These are phyloP conservation scores for Aspergillus fumigatus DNA, from an alignment of 2,329 filamentous ascomycete genomes.

Conservation along the genomic window DNA sequence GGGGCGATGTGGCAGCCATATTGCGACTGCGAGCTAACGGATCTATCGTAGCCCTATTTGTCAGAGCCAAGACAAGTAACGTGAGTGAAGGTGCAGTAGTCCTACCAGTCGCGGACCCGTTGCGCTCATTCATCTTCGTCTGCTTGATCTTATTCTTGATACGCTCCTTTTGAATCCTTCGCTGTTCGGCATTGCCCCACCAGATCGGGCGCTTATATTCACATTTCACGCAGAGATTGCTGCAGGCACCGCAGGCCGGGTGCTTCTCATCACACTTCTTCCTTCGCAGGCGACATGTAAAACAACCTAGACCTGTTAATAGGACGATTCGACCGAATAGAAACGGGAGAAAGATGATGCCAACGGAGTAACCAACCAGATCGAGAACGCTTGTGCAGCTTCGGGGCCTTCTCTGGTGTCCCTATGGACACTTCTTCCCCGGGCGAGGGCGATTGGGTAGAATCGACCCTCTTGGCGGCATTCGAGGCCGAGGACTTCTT, in stretches of 20 bases:
- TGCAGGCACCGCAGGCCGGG: slow-evolving; percentile 60
- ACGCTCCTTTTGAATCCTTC: slow-evolving; percentile 81
- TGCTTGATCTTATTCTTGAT: slow-evolving; percentile 98
- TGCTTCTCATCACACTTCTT: slow-evolving; percentile 69
- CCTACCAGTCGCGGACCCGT: slow-evolving; percentile 47
- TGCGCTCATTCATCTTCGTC: slow-evolving; percentile 90
- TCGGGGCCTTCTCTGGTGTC: slow-evolving; percentile 60
- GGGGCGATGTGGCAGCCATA: slow-evolving; percentile 53
- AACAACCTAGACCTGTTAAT: slow-evolving; percentile 51
- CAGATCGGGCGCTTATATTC: slow-evolving; percentile 96
- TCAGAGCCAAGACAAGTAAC: slow-evolving; percentile 3
- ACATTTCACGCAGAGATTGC: slow-evolving; percentile 74
- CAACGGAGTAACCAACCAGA: slow-evolving; percentile 64
- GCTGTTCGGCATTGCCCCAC: slow-evolving; percentile 92
- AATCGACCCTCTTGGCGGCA: slow-evolving; percentile 10
- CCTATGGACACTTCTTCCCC: slow-evolving; percentile 48
- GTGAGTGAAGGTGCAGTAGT: neutral
- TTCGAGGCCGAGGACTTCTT: slow-evolving; percentile 11
- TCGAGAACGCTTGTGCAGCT: slow-evolving; percentile 90
- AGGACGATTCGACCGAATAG: neutral
- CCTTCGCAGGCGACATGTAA: slow-evolving; percentile 62
- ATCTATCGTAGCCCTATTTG: slow-evolving; percentile 7
- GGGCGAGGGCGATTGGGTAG: slow-evolving; percentile 26
- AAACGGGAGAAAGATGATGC: slow-evolving; percentile 7
- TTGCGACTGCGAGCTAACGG: slow-evolving; percentile 12